A percentile compares a stretch with the other conserved stretches of the same genome.
These are phyloP conservation scores for Schizophyllum amplum DNA, from an alignment of 1,284 basidiomycete species.

Conservation along the genomic window DNA sequence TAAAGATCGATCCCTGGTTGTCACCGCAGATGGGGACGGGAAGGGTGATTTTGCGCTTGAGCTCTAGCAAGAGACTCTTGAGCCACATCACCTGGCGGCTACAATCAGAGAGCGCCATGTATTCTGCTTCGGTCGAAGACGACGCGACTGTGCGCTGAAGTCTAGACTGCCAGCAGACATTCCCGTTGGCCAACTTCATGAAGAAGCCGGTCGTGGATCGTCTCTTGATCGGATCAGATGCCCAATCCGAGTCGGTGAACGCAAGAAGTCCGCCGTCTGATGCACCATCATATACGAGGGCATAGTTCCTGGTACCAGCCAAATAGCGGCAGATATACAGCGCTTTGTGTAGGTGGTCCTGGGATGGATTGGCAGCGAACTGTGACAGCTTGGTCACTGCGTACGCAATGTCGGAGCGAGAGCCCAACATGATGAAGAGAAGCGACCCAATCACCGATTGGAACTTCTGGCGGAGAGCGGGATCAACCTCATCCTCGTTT, in stretches of 20 bases:
- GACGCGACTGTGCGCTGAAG: slow-evolving; percentile 10
- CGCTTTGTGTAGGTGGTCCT: slow-evolving; percentile 15
- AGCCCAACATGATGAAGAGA: slow-evolving; percentile 23
- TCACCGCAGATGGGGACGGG: slow-evolving; percentile 19
- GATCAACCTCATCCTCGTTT: slow-evolving; percentile 1
- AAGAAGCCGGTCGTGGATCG: slow-evolving; percentile 11
- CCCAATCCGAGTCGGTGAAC: slow-evolving; percentile 8
- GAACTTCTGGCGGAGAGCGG: background rate
- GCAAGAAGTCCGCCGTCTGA: slow-evolving; percentile 10
- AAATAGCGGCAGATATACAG: slow-evolving; percentile 19
- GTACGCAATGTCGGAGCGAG: slow-evolving; percentile 24
- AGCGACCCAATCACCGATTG: slow-evolving; percentile 19
- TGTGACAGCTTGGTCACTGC: slow-evolving; percentile 17
- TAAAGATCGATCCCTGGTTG: slow-evolving; percentile 27
- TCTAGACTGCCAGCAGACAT: slow-evolving; percentile 9
- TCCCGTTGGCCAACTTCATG: slow-evolving; percentile 7
- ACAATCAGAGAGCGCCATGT: slow-evolving; percentile 6
- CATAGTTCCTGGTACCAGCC: slow-evolving; percentile 7
- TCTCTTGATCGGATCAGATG: slow-evolving; percentile 2
- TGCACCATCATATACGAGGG: slow-evolving; percentile 16
- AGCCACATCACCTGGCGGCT: slow-evolving; percentile 5
- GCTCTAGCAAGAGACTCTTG: background rate
- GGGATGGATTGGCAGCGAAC: slow-evolving; percentile 15
- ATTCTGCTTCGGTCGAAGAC: slow-evolving; percentile 11
- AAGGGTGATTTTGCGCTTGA: background rate